Conservation (phyloP, 345 rosid genomes). For the Durio zibethinus region DNA sequence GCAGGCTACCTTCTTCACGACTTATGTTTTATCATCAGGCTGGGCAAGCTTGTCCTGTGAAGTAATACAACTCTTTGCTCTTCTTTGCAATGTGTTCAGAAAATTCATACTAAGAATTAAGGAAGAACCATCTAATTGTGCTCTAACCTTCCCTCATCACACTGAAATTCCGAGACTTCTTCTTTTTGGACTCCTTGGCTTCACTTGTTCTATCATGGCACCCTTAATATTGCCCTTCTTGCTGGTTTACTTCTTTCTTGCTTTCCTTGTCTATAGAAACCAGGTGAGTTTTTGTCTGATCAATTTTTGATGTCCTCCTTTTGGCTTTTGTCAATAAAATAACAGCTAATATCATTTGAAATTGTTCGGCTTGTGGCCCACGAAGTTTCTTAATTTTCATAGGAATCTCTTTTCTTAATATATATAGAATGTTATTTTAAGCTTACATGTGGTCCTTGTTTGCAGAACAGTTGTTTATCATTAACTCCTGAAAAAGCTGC, state of each 20-base stretch:
- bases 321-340: too few relatives aligned
- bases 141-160: conserved; percentile 69
- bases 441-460: too few relatives aligned
- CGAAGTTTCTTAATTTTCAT: too few relatives aligned
- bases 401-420: too few relatives aligned
- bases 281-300: conserved; percentile 44
- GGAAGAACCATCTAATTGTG: conserved; percentile 42
- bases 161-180: conserved; percentile 83
- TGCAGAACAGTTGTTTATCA: not conserved
- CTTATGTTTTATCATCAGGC: conserved; percentile 70
- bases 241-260: conserved; percentile 67
- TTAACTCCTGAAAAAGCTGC: not conserved
- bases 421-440: too few relatives aligned
- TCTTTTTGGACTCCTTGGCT: conserved; percentile 80
- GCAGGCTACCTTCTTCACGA: conserved; percentile 93
- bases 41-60: conserved; percentile 68
- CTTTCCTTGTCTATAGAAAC: conserved; percentile 68
- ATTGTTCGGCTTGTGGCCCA: too few relatives aligned
- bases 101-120: conserved; percentile 37
- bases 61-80: conserved; percentile 50
- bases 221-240: conserved; percentile 82
- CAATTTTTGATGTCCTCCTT: not conserved
- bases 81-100: conserved; percentile 37
- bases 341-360: not conserved
- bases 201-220: conserved; percentile 74